Percentiles rank a stretch among this genome's conserved stretches.
Conservation (phyloP, 345 rosid genomes). For the Garcia nutans region DNA sequence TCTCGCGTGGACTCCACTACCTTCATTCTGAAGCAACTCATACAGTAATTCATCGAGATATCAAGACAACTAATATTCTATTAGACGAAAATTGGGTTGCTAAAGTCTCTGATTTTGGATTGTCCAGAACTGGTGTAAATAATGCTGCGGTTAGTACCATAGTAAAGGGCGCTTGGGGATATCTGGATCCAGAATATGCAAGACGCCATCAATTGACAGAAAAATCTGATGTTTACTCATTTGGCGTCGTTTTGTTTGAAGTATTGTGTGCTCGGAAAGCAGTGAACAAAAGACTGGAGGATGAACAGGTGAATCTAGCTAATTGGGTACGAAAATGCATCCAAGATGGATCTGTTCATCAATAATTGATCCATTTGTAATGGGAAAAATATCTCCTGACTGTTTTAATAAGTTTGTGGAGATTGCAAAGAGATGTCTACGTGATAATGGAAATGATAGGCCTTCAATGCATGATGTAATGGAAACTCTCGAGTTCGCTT, state of each 20-base stretch:
- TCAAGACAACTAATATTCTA: constrained; percentile 12
- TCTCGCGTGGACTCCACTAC: not conserved
- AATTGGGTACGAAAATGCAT: constrained; percentile 8
- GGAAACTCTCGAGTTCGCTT: constrained; percentile 10
- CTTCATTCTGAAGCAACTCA: constrained; percentile 15
- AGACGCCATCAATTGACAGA: constrained; percentile 20
- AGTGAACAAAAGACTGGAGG: not conserved
- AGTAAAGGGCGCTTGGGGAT: constrained; percentile 2
- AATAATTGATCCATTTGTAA: constrained; percentile 14
- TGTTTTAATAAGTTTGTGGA: constrained; percentile 18
- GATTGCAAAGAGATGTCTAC: constrained; percentile 9
- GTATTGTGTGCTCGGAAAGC: constrained; percentile 6
- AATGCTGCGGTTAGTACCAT: constrained; percentile 5
- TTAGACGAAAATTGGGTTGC: constrained; percentile 16
- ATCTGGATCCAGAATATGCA: constrained; percentile 22
- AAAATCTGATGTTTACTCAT: constrained; percentile 17
- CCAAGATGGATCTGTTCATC: not conserved
- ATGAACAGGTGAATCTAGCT: not conserved
- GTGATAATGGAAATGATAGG: not conserved
- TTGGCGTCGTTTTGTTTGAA: constrained; percentile 16
- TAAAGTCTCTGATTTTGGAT: constrained; percentile 18
- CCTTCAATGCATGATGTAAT: constrained; percentile 18
- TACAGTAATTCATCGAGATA: constrained; percentile 10
- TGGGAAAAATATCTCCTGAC: constrained; percentile 15
- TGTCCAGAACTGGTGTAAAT: not conserved